A percentile compares a stretch with the other conserved stretches of the same genome.
Evolutionary conservation across 139 green algal genomes (phyloP).

Genomic region (Volvox reticuliferus): DNA sequence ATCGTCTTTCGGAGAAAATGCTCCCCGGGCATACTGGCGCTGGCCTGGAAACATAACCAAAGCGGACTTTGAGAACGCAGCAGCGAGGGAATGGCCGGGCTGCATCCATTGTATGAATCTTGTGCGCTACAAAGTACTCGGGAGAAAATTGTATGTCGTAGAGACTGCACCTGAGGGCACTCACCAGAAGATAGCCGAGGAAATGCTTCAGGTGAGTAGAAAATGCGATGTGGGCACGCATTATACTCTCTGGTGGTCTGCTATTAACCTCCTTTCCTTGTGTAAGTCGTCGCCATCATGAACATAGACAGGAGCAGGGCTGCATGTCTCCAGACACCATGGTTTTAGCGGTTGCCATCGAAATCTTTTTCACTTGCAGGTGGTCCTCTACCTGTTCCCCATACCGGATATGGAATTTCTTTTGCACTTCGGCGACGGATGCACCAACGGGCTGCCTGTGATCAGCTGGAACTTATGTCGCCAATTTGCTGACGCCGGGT

Average conservation of each 20-base stretch:
- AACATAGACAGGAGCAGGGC: too few relatives aligned
- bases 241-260: too few relatives aligned
- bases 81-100: constrained; percentile 4
- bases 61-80: not conserved
- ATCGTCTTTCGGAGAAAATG: not conserved
- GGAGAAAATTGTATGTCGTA: not conserved
- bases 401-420: constrained; percentile 59
- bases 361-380: constrained; percentile 35
- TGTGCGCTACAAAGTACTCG: constrained; percentile 49
- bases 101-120: constrained; percentile 54
- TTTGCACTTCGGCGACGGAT: constrained; percentile 58
- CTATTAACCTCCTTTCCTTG: not conserved
- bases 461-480: constrained; percentile 43
- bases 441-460: not conserved
- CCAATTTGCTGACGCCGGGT: constrained; percentile 39
- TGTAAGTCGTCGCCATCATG: not conserved
- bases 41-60: constrained; percentile 4
- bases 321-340: too few relatives aligned
- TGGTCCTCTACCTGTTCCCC: constrained; percentile 48
- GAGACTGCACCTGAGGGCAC: not conserved
- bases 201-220: constrained; percentile 4
- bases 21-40: not conserved
- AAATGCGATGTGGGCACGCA: not conserved
- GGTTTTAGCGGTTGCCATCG: too few relatives aligned
- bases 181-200: constrained; percentile 23